phyloP scores from a whole-genome alignment of 371 early-diverging fungal species.

The Quaeritorhiza haematococci region DNA sequence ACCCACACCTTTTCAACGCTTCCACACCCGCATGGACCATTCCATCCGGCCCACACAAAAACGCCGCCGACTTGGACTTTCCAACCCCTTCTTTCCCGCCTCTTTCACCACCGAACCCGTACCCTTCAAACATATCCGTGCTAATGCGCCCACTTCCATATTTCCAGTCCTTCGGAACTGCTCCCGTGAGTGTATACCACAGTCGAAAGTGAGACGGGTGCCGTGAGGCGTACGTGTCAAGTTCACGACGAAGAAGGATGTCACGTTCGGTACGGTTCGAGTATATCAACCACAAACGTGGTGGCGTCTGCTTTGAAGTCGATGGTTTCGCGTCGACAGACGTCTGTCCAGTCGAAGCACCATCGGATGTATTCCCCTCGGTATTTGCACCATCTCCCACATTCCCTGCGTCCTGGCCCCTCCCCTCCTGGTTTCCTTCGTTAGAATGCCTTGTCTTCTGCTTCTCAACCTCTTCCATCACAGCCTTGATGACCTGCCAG shows the following conservation, averaged over 20 bases:
- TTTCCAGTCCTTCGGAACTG: background rate
- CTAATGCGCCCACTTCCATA: background rate
- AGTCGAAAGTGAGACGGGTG: background rate
- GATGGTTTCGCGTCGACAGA: conserved; percentile 15
- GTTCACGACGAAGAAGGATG: background rate
- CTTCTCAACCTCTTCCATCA: conserved; percentile 22
- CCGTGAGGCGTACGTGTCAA: background rate
- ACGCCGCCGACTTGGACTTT: conserved; percentile 20
- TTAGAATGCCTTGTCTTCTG: conserved; percentile 38
- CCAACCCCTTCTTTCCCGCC: background rate
- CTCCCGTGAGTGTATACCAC: background rate
- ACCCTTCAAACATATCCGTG: background rate
- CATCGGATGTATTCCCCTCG: conserved; percentile 36
- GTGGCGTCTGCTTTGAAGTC: background rate
- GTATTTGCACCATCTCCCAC: conserved; percentile 29
- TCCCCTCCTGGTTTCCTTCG: conserved; percentile 43
- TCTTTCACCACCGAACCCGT: background rate
- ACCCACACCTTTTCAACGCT: conserved; percentile 29
- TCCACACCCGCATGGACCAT: conserved; percentile 42
- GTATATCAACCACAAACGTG: background rate
- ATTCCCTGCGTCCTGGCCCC: conserved; percentile 28
- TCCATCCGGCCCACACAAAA: conserved; percentile 46
- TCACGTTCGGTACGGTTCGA: background rate
- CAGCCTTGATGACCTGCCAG: conserved; percentile 44
- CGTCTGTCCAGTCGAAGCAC: conserved; percentile 11